A percentile compares a stretch with the other conserved stretches of the same genome.
Conservation (phyloP, 495 filamentous ascomycete species). For the Penicillium samsonianum region DNA sequence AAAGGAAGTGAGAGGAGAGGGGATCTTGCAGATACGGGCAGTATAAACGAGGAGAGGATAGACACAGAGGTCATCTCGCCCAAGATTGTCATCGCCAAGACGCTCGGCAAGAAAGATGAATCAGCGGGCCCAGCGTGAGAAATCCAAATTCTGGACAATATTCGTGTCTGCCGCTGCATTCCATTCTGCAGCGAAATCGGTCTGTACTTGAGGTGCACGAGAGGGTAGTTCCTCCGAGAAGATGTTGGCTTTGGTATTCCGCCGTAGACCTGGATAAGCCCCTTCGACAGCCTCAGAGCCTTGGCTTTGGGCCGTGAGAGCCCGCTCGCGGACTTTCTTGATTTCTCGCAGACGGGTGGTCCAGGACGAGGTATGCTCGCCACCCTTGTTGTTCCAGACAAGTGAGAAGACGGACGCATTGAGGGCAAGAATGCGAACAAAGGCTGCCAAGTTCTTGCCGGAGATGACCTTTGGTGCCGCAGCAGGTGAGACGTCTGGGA, state of each 20-base stretch:
- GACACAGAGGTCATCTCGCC: background rate
- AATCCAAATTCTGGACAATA: constrained; percentile 46
- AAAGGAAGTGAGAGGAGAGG: background rate
- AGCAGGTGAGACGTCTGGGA: constrained; percentile 87
- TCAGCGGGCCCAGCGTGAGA: constrained; percentile 47
- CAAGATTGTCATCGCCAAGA: background rate
- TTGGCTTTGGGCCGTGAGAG: constrained; percentile 36
- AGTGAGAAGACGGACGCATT: constrained; percentile 91
- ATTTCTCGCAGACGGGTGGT: constrained; percentile 83
- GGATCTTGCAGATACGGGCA: background rate
- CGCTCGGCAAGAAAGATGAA: background rate
- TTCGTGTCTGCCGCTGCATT: constrained; percentile 43
- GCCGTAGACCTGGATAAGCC: constrained; percentile 44
- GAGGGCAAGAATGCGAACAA: constrained; percentile 85
- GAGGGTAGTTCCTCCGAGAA: constrained; percentile 45
- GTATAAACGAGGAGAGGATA: constrained; percentile 2
- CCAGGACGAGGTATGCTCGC: constrained; percentile 89
- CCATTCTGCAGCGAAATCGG: constrained; percentile 45
- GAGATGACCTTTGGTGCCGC: constrained; percentile 84
- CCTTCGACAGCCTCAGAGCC: constrained; percentile 38
- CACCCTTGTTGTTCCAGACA: constrained; percentile 82
- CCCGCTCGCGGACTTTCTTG: constrained; percentile 70
- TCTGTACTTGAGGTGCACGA: constrained; percentile 25
- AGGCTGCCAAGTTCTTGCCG: constrained; percentile 74
- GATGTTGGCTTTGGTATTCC: constrained; percentile 49